Evolutionary conservation across 2,329 filamentous ascomycete species (phyloP).

Genomic region (Epichloe gansuensis): DNA sequence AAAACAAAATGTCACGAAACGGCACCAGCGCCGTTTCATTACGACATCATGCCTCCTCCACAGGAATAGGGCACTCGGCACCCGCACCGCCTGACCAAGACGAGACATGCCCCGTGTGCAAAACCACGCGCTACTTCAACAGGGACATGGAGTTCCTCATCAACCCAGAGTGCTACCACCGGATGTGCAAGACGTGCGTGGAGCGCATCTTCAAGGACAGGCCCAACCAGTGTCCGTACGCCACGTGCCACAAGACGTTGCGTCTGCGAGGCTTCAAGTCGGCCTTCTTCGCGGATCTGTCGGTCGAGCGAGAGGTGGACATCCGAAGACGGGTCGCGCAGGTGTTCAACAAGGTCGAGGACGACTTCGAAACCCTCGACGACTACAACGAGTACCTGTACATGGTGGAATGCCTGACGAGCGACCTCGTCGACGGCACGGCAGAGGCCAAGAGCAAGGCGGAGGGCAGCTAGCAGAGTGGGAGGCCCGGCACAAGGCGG

Average conservation of each 20-base stretch:
- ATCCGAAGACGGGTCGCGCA: constrained; percentile 66
- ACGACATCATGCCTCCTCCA: constrained; percentile 13
- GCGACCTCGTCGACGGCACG: constrained; percentile 67
- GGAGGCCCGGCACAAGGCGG: constrained; percentile 58
- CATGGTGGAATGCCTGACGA: constrained; percentile 78
- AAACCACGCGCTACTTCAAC: constrained; percentile 91
- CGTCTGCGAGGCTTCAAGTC: constrained; percentile 73
- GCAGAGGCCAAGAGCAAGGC: constrained; percentile 46
- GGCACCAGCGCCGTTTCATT: constrained; percentile 16
- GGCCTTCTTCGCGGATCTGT: constrained; percentile 81
- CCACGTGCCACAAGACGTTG: constrained; percentile 75
- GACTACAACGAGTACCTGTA: constrained; percentile 94
- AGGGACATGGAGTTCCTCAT: constrained; percentile 88
- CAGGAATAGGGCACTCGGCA: constrained; percentile 6
- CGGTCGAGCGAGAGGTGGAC: constrained; percentile 87
- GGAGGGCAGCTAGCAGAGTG: constrained; percentile 44
- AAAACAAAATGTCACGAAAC: constrained; percentile 16
- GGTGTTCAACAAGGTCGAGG: constrained; percentile 79
- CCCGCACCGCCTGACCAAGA: constrained; percentile 20
- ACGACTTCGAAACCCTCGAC: constrained; percentile 76
- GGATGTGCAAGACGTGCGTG: constrained; percentile 95
- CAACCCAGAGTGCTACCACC: constrained; percentile 98
- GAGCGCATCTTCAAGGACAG: constrained; percentile 88
- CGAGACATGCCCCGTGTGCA: constrained; percentile 94
- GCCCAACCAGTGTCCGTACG: constrained; percentile 84